Percentiles rank a stretch among this genome's conserved stretches.
These are phyloP conservation scores for Mortierella alpina DNA, from an alignment of 192 early-diverging fungal genomes.

Conservation along the genomic window DNA sequence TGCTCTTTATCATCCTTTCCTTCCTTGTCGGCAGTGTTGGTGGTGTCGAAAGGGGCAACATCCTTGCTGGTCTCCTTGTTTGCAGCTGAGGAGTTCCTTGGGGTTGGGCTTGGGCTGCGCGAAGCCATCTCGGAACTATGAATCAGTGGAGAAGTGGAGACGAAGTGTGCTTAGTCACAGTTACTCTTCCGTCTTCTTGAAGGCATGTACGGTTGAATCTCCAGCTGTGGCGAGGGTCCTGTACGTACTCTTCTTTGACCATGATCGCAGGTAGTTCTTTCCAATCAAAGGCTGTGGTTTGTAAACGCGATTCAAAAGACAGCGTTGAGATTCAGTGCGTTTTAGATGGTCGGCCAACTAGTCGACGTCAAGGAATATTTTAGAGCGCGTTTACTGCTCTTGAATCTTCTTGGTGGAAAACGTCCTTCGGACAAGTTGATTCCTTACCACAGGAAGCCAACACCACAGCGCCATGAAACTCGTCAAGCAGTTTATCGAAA, in stretches of 20 bases:
- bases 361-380: too few relatives aligned
- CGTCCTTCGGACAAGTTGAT: neutral
- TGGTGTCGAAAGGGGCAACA: neutral
- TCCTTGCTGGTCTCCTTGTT: constrained; percentile 2
- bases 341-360: too few relatives aligned
- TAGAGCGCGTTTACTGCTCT: neutral
- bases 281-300: too few relatives aligned
- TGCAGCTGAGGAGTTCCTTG: neutral
- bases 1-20: neutral
- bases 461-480: constrained; percentile 67
- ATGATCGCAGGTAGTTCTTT: too few relatives aligned
- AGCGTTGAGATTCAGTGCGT: too few relatives aligned
- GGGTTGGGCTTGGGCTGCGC: constrained; percentile 39
- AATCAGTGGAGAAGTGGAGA: neutral
- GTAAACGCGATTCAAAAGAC: too few relatives aligned
- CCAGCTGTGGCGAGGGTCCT: too few relatives aligned
- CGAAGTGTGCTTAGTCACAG: neutral
- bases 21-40: neutral
- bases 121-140: constrained; percentile 40
- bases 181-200: neutral
- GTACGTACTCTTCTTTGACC: too few relatives aligned
- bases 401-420: neutral
- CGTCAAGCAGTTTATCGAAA: constrained; percentile 61
- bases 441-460: constrained; percentile 1
- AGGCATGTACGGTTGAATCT: too few relatives aligned